Percentiles rank a stretch among this genome's conserved stretches.
Conservation (phyloP, 352 stramenopile species). For the Globisporangium radiosum region DNA sequence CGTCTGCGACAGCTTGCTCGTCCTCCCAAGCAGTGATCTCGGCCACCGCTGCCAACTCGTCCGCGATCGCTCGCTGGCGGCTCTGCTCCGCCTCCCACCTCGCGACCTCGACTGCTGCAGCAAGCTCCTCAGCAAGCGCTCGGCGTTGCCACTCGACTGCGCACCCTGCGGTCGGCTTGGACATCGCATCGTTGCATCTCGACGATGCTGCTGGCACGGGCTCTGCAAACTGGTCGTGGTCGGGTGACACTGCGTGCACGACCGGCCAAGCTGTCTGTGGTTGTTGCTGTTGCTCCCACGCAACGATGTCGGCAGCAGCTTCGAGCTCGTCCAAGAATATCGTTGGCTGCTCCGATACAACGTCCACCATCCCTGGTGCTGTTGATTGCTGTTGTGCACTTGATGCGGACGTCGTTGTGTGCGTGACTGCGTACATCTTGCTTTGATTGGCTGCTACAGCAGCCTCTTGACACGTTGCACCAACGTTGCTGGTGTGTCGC, state of each 20-base stretch:
- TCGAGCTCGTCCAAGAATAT: constrained; percentile 18
- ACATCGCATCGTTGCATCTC: constrained; percentile 13
- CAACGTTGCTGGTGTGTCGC: no score
- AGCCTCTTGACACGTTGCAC: no score
- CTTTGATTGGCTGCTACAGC: not conserved
- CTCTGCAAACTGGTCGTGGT: not conserved
- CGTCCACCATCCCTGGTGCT: not conserved
- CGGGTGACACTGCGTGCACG: constrained; percentile 10
- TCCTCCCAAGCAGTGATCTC: constrained; percentile 21
- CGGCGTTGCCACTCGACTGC: not conserved
- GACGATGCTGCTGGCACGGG: not conserved
- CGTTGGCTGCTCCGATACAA: not conserved
- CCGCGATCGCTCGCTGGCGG: constrained; percentile 14
- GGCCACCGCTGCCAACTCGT: constrained; percentile 31
- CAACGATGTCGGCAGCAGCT: constrained; percentile 15
- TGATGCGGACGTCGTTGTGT: not conserved
- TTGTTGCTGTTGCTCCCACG: constrained; percentile 17
- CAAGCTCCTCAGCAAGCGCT: constrained; percentile 11
- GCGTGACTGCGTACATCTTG: not conserved
- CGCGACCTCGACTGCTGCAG: constrained; percentile 10
- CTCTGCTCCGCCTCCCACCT: constrained; percentile 11
- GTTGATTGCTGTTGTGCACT: constrained; percentile 7
- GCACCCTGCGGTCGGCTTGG: no score
- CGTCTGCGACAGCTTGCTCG: not conserved
- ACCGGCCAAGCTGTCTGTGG: not conserved